Evolutionary conservation across 2,329 filamentous ascomycete genomes (phyloP), one percentile per base, ranked within the genome.

Genomic region (Ceratocystis smalleyi): DNA sequence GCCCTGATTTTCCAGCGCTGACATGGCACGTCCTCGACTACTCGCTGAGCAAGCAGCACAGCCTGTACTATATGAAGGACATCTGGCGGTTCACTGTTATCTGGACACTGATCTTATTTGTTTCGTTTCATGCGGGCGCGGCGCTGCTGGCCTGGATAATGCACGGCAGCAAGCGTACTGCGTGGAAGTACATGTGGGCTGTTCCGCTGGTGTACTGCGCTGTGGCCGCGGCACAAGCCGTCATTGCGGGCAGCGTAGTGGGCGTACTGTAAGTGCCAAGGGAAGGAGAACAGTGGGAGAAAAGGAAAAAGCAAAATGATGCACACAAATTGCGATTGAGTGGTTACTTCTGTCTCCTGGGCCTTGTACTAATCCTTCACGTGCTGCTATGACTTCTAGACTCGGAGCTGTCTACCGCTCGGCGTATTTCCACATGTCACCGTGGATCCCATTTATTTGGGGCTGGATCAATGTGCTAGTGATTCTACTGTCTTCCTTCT

Each of bases 401-500:
- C 77, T 95, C 22, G 89, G 88, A 12, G 88, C 86, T 7, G 83
- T 92, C 43, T 96, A 95, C 72, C 82, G 84, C 69, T 82, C 87
- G 1, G 91, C 90, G 54, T 89, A 87, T 74, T 95, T 92, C 72
- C 80, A 85, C 70, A 94, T 96, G 90, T 92, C 90, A 57, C 96
- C 91, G 0, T 96, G 91, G 91, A 88, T 95, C 62, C 91, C 91
- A 0, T 87, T 94, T 71, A 81, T 91, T 24, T 96, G 91, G 91
- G 89, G 84, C 0, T 81, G 89, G 71, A 87, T 92, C 73, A 95
- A 90, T 72, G 85, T 92, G 8, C 74, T 96, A 59, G 81, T 95
- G 35, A 77, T 96, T 57, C 84, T 96, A 61, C 78, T 95, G 67
- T 94, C 90, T 4, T 94, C 89, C 3, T 96, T 96, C 73, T 89